Base-by-base conservation (phyloP, 176 grass and related monocot genomes). In the Carex cristatella region DNA sequence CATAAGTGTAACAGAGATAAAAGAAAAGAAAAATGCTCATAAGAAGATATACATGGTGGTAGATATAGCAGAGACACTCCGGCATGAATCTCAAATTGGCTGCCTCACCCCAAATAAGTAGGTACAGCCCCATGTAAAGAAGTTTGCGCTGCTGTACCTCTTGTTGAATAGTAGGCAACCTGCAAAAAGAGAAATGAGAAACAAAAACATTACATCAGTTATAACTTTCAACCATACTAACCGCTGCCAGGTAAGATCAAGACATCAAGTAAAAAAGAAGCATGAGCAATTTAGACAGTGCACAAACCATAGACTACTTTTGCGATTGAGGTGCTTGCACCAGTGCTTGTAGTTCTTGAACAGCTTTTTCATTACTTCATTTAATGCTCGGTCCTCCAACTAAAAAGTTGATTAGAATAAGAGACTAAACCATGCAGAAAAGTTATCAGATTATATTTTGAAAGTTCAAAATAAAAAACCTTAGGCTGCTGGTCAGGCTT, bases 1-100 rank as follows among this genome's bases (percentile, higher is more conserved):
- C 12, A 27, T 79, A 48, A 81, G 7, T 56, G 48, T 57, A 78
- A 78, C 30, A 78, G 57, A 57, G 18, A 60, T 28, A 61, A 58
- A n/a, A 62, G 82, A 57, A 68, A 11, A 73, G 42, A 37, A 51
- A 84, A 76, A 44, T 60, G 80, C 4, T 57, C 10, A 12, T 84
- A 86, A 68, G 63, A 80, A 60, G 80, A 55, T 91, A 88, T 95
- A 98, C 96, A 92, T 99, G 96, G 90, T 98, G 96, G 86, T 95
- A 98, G 84, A 98, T 98, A 86, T 98, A 99, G 68, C 93, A 94
- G 51, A 95, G 90, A 84, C 96, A 99, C 65, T 99, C 93, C 57
- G 96, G 96, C 93, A 99, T 95, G 85, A 99, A 99, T 83, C 96
- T 95, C 85, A 99, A 91, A 65, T 99, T 99, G 82, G 96, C 96